Evolutionary conservation across 2,329 filamentous ascomycete genomes (phyloP), one percentile per base, ranked within the genome.

Genomic region (Raffaelea ambrosiae): DNA sequence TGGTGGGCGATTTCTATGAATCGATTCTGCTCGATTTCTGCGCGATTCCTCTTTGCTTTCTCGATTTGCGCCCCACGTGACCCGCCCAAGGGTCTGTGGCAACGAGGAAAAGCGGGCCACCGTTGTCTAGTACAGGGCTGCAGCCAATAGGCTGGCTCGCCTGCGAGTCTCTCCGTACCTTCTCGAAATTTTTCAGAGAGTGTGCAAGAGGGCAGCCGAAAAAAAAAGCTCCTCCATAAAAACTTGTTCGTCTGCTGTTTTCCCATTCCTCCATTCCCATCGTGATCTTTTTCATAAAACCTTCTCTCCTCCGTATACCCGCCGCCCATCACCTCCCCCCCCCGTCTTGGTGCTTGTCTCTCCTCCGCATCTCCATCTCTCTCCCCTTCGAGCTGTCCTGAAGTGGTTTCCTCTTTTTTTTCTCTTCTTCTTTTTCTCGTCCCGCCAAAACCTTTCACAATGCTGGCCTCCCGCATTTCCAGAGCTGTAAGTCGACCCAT

Each of bases 381-480:
- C 51, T 51, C 49, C 36, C 26, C 36, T n/a, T n/a, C n/a, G n/a
- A 20, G 39, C 35, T 35, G 42, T 14, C 14, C n/a, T n/a, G 48
- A 50, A 41, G 40, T 46, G 40, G 40, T 31, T 33, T 21, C 16
- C n/a, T 8, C 39, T 52, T 53, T 60, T 56, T 49, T 53, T 55
- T 53, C 53, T 51, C 57, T n/a, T 8, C 39, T 52, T 53, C 60
- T 56, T 49, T 53, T 55, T 53, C 53, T 51, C 57, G 55, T 59
- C 55, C 48, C 51, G 48, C 20, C 10, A 7, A 13, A 7, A 29
- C 26, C 29, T 22, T 59, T 63, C 72, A 83, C 70, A 66, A 87
- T 88, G 84, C 67, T 88, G 71, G 74, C 83, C 64, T 79, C 83
- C 61, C 81, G 81, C 68, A 71, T 88, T 61, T 77, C 79, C 62